Evolutionary conservation across 345 rosid species (phyloP).

Genomic region (Garcia nutans): DNA sequence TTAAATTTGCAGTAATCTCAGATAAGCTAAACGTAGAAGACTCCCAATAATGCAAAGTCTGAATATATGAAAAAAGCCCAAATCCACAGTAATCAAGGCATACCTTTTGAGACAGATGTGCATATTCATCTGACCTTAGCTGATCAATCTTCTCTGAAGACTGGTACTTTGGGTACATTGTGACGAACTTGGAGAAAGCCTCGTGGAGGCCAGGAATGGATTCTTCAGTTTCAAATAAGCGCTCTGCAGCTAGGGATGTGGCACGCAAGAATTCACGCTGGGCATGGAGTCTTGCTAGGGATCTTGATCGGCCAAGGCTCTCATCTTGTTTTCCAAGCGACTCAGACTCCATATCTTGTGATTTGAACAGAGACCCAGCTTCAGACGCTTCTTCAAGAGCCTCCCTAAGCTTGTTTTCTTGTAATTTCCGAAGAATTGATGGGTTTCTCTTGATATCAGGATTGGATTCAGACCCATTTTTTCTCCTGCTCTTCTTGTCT

Average conservation of each 20-base stretch:
- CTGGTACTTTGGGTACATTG: constrained; percentile 84
- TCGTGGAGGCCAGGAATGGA: constrained; percentile 61
- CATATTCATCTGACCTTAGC: constrained; percentile 71
- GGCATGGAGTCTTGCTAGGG: constrained; percentile 90
- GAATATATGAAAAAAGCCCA: constrained; percentile 89
- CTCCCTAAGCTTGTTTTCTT: constrained; percentile 84
- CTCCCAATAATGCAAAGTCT: constrained; percentile 92
- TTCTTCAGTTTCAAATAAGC: constrained; percentile 69
- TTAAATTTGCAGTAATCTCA: constrained; percentile 90
- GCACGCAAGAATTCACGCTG: constrained; percentile 91
- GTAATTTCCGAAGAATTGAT: constrained; percentile 62
- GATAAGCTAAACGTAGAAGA: constrained; percentile 95
- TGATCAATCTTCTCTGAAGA: constrained; percentile 86
- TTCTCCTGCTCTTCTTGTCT: constrained; percentile 79
- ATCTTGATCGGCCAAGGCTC: constrained; percentile 80
- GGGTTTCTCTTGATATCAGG: constrained; percentile 45
- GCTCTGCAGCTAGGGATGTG: constrained; percentile 81
- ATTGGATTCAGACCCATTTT: constrained; percentile 65
- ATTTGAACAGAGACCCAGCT: constrained; percentile 79
- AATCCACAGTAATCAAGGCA: constrained; percentile 99
- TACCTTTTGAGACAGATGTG: constrained; percentile 84
- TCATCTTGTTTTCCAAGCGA: constrained; percentile 55
- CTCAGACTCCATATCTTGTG: constrained; percentile 70
- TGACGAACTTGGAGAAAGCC: constrained; percentile 64
- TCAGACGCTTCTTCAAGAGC: constrained; percentile 97